A percentile compares a stretch with the other conserved stretches of the same genome.
These are phyloP conservation scores for Trichoderma atroviride DNA, from an alignment of 2,329 filamentous ascomycete species.

Conservation along the genomic window DNA sequence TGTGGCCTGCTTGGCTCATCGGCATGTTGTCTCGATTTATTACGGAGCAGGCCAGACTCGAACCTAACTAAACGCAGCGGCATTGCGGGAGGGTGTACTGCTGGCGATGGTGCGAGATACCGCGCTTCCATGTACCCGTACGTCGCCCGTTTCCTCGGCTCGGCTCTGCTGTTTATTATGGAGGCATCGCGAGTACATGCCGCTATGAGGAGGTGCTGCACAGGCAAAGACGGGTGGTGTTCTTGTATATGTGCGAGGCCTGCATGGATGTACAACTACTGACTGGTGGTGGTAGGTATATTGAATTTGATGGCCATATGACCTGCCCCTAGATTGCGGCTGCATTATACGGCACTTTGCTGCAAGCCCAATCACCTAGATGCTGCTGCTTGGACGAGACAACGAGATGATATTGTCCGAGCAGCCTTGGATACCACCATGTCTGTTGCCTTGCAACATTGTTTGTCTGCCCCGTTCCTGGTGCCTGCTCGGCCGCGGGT, in stretches of 20 bases:
- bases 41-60: not conserved
- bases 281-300: not conserved
- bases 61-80: not conserved
- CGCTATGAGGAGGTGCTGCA: not conserved
- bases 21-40: constrained; percentile 22
- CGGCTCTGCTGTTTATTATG: not conserved
- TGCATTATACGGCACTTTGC: constrained; percentile 2
- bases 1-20: constrained; percentile 1
- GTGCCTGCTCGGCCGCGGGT: not conserved
- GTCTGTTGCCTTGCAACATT: not conserved
- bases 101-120: constrained; percentile 5
- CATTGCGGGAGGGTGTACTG: constrained; percentile 18
- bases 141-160: constrained; percentile 10
- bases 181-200: not conserved
- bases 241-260: not conserved
- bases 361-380: constrained; percentile 1
- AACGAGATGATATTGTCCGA: not conserved
- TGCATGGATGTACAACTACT: not conserved
- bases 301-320: constrained; percentile 14
- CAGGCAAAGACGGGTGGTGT: not conserved
- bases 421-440: constrained; percentile 2
- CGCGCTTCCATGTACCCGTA: constrained; percentile 1
- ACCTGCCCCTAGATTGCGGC: constrained; percentile 17
- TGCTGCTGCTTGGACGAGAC: not conserved
- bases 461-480: not conserved